phyloP scores from a whole-genome alignment of 1,284 basidiomycete species.

The Xerocomus tenax region DNA sequence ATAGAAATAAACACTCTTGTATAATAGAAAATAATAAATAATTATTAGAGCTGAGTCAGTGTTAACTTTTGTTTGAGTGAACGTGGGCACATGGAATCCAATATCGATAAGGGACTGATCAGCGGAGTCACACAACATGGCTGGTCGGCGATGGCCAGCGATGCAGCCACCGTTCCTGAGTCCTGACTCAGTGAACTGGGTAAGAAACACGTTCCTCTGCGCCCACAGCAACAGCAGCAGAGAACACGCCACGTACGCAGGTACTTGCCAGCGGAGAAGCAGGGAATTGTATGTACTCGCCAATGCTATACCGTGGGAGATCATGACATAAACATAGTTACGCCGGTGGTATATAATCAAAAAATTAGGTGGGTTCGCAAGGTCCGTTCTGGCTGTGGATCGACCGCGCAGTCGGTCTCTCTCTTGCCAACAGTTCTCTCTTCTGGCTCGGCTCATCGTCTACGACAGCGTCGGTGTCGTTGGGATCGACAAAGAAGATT shows the following conservation, averaged over 20 bases:
- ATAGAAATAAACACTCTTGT: slow-evolving; percentile 17
- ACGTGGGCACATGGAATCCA: slow-evolving; percentile 10
- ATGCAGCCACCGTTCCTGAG: slow-evolving; percentile 18
- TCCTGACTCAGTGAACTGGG: neutral
- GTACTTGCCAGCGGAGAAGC: too few relatives aligned
- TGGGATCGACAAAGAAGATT: slow-evolving; percentile 32
- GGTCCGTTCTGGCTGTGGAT: slow-evolving; percentile 37
- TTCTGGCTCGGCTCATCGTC: slow-evolving; percentile 34
- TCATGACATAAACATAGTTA: slow-evolving; percentile 23
- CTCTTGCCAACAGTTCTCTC: slow-evolving; percentile 31
- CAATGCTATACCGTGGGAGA: slow-evolving; percentile 19
- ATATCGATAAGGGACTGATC: slow-evolving; percentile 18
- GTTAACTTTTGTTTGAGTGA: neutral
- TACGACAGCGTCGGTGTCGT: slow-evolving; percentile 39
- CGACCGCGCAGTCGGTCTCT: slow-evolving; percentile 39
- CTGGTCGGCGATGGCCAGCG: slow-evolving; percentile 24
- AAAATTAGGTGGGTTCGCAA: slow-evolving; percentile 18
- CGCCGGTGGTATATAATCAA: slow-evolving; percentile 24
- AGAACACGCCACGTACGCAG: too few relatives aligned
- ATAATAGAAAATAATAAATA: neutral
- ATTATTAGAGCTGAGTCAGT: neutral
- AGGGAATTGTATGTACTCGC: slow-evolving; percentile 3
- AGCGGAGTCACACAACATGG: slow-evolving; percentile 13
- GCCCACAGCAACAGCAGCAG: too few relatives aligned
- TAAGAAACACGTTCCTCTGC: neutral